Evolutionary conservation across 2,329 filamentous ascomycete genomes (phyloP).

Genomic region (Penicillium sp.): DNA sequence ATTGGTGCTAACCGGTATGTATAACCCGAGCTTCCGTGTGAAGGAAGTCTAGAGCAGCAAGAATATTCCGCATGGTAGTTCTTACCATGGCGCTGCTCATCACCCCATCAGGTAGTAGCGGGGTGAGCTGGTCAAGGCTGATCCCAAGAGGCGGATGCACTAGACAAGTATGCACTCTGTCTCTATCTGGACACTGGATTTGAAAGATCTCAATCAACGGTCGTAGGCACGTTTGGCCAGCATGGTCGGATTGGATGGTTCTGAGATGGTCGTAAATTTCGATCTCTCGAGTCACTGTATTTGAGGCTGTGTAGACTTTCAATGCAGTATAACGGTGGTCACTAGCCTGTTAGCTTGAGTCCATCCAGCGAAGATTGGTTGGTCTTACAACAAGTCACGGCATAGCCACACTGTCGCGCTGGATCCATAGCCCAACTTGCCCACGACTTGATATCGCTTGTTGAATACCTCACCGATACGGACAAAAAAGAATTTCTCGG

Average conservation of each 20-base stretch:
- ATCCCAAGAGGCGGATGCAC: constrained; percentile 29
- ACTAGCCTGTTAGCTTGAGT: constrained; percentile 1
- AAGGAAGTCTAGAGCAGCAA: constrained; percentile 30
- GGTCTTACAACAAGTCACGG: constrained; percentile 8
- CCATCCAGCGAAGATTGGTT: constrained; percentile 1
- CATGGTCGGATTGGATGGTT: constrained; percentile 23
- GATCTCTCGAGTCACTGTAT: constrained; percentile 19
- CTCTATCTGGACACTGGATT: constrained; percentile 19
- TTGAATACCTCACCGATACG: constrained; percentile 11
- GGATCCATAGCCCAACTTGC: constrained; percentile 15
- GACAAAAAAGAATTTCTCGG: constrained; percentile 12
- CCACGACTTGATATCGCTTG: constrained; percentile 14
- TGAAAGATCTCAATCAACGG: constrained; percentile 30
- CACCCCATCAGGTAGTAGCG: constrained; percentile 16
- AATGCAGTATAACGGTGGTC: not conserved
- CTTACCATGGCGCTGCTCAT: constrained; percentile 25
- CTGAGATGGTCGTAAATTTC: constrained; percentile 27
- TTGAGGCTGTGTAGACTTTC: constrained; percentile 17
- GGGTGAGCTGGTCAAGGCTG: constrained; percentile 21
- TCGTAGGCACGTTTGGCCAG: constrained; percentile 27
- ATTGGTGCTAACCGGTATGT: constrained; percentile 25
- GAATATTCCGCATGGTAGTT: constrained; percentile 22
- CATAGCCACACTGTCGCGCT: constrained; percentile 14
- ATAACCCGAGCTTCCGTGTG: constrained; percentile 22
- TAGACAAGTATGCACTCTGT: constrained; percentile 25